phyloP scores from a whole-genome alignment of 805 yeast genomes.

The Lachancea meyersii region DNA sequence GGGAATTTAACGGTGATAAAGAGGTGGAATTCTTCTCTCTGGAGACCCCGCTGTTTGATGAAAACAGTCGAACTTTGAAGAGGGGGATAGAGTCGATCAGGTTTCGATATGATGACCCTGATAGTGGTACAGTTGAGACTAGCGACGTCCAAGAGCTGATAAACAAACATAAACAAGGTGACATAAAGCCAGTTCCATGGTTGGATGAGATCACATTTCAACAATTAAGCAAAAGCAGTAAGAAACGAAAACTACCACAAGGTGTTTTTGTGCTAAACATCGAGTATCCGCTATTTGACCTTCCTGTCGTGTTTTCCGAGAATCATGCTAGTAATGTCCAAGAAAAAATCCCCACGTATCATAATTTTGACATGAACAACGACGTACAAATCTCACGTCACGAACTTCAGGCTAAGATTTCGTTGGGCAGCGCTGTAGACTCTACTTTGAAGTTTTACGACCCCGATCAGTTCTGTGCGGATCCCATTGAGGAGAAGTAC shows the following conservation, averaged over 20 bases:
- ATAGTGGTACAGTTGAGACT: constrained; percentile 26
- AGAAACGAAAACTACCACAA: constrained; percentile 17
- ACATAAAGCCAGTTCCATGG: constrained; percentile 60
- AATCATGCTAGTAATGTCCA: constrained; percentile 35
- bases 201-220: constrained; percentile 61
- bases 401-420: constrained; percentile 28
- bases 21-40: constrained; percentile 54
- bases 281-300: constrained; percentile 59
- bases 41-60: constrained; percentile 52
- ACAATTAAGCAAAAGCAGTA: constrained; percentile 34
- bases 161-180: constrained; percentile 63
- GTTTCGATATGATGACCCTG: constrained; percentile 32
- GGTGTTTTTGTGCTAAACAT: constrained; percentile 39
- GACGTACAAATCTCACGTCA: constrained; percentile 25
- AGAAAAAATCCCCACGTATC: constrained; percentile 34
- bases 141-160: constrained; percentile 43
- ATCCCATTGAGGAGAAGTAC: constrained; percentile 85
- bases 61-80: constrained; percentile 50
- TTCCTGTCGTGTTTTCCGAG: constrained; percentile 68
- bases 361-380: constrained; percentile 41
- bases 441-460: constrained; percentile 47
- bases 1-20: constrained; percentile 59
- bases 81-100: constrained; percentile 63
- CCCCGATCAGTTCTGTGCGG: constrained; percentile 61
- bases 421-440: constrained; percentile 24